Conservation (phyloP, 1,284 basidiomycete species). For the Apiotrichum montevideense region DNA sequence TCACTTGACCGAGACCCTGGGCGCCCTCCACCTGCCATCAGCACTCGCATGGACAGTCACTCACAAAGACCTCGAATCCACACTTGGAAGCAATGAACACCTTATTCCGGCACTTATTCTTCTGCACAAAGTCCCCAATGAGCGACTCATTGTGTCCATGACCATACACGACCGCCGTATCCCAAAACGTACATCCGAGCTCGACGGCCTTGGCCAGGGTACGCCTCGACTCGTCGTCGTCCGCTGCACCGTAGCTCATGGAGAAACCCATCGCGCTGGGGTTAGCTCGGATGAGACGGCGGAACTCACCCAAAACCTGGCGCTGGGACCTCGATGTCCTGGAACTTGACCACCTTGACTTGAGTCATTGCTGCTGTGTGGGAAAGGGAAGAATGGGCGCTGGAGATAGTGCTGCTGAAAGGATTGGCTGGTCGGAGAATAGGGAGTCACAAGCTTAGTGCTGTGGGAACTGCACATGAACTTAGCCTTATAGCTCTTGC, state of each 20-base stretch:
- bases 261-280: conserved; percentile 27
- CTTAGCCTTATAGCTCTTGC: no score
- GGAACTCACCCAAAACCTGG: conserved; percentile 34
- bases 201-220: conserved; percentile 29
- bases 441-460: no score
- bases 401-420: no score
- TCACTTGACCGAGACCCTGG: conserved; percentile 8
- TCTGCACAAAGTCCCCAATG: conserved; percentile 39
- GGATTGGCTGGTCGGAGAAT: no score
- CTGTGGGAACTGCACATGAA: no score
- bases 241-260: conserved; percentile 18
- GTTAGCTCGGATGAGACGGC: background rate
- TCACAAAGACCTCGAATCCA: conserved; percentile 27
- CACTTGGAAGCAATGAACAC: conserved; percentile 47
- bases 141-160: conserved; percentile 44
- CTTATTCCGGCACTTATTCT: conserved; percentile 33
- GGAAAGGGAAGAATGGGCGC: no score
- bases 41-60: background rate
- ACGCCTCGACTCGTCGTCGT: conserved; percentile 20
- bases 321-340: conserved; percentile 25
- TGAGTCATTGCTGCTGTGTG: background rate
- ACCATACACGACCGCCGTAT: conserved; percentile 34
- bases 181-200: conserved; percentile 42
- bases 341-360: conserved; percentile 21
- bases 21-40: conserved; percentile 4